A percentile compares a stretch with the other conserved stretches of the same genome.
These are phyloP conservation scores for Ceraceosorus guamensis DNA, from an alignment of 1,284 basidiomycete genomes.

Conservation along the genomic window DNA sequence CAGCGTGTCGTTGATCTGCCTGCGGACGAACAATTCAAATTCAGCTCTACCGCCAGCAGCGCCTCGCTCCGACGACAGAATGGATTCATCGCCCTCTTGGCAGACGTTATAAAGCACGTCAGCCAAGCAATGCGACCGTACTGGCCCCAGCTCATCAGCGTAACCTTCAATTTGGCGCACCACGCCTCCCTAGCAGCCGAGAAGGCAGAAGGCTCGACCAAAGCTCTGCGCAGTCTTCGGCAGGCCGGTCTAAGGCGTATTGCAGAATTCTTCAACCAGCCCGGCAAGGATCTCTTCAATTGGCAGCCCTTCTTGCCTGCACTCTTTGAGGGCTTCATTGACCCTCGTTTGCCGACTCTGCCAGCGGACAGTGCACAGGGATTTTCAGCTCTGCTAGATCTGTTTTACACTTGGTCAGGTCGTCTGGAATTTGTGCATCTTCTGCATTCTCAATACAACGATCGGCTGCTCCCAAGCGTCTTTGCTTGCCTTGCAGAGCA, in stretches of 20 bases:
- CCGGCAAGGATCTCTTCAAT: slow-evolving; percentile 57
- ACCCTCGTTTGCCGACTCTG: slow-evolving; percentile 69
- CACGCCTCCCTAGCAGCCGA: slow-evolving; percentile 18
- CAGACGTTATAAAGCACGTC: slow-evolving; percentile 43
- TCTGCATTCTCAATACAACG: slow-evolving; percentile 59
- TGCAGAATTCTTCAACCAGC: slow-evolving; percentile 71
- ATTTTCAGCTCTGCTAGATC: slow-evolving; percentile 78
- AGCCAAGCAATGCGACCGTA: slow-evolving; percentile 21
- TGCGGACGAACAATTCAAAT: slow-evolving; percentile 16
- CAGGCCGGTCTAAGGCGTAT: slow-evolving; percentile 79
- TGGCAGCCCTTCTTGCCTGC: slow-evolving; percentile 65
- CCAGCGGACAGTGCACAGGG: slow-evolving; percentile 84
- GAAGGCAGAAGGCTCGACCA: not conserved
- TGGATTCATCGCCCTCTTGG: slow-evolving; percentile 49
- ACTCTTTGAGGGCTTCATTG: slow-evolving; percentile 68
- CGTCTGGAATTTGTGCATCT: slow-evolving; percentile 61
- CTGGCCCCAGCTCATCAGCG: slow-evolving; percentile 32
- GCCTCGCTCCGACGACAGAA: slow-evolving; percentile 29
- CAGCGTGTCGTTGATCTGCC: slow-evolving; percentile 13
- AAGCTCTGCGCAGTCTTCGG: slow-evolving; percentile 56
- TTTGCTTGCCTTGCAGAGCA: slow-evolving; percentile 73
- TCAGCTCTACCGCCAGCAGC: slow-evolving; percentile 16
- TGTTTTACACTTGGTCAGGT: slow-evolving; percentile 73
- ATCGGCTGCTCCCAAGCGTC: slow-evolving; percentile 64
- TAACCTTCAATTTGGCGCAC: slow-evolving; percentile 32